phyloP scores from a whole-genome alignment of 768 basidiomycete species.

The Tricholomella constricta region DNA sequence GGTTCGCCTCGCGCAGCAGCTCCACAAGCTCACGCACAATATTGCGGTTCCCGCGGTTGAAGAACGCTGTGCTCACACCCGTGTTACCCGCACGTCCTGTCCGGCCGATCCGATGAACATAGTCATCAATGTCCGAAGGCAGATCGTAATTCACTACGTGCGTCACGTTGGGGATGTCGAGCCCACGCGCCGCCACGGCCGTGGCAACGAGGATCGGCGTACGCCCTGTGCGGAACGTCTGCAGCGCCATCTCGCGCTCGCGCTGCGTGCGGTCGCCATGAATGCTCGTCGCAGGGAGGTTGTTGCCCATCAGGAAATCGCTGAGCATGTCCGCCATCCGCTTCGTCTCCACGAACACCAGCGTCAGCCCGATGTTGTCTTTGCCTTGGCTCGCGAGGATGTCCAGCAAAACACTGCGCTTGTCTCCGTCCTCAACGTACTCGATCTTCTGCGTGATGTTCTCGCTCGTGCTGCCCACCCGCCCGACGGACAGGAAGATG shows the following conservation, averaged over 20 bases:
- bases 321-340: conserved; percentile 99
- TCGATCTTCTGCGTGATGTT: conserved; percentile 99
- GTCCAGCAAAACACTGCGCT: conserved; percentile 95
- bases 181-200: conserved; percentile 97
- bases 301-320: conserved; percentile 86
- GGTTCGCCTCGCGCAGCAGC: conserved; percentile 93
- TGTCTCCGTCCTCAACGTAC: conserved; percentile 96
- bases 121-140: conserved; percentile 98
- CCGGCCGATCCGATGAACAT: conserved; percentile 97
- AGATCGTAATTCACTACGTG: conserved; percentile 99
- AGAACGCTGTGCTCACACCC: conserved; percentile 94
- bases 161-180: conserved; percentile 99
- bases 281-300: conserved; percentile 91
- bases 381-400: conserved; percentile 79
- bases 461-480: conserved; percentile 97
- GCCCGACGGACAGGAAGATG: conserved; percentile 97
- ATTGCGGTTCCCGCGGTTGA: conserved; percentile 90
- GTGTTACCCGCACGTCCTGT: conserved; percentile 99
- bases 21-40: conserved; percentile 92
- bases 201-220: conserved; percentile 98
- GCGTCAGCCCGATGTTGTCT: conserved; percentile 71
- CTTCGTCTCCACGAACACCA: conserved; percentile 99
- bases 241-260: conserved; percentile 93
- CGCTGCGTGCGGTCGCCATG: conserved; percentile 98
- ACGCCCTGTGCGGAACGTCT: conserved; percentile 92